Percentiles rank a stretch among this genome's conserved stretches.
These are phyloP conservation scores for Porphyrellus sp. DNA, from an alignment of 1,284 basidiomycete genomes.

Conservation along the genomic window DNA sequence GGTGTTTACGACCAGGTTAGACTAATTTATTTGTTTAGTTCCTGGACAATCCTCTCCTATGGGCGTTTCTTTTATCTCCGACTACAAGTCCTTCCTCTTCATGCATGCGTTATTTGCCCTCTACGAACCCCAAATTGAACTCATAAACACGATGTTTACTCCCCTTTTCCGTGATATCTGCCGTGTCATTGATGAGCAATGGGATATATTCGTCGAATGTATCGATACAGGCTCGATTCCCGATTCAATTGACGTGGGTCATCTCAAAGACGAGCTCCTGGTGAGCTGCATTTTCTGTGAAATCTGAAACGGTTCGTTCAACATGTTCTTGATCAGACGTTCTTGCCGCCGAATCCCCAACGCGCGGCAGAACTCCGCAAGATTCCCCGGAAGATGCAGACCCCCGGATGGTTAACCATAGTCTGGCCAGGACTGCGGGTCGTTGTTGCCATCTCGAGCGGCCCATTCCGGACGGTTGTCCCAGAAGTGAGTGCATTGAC, in stretches of 20 bases:
- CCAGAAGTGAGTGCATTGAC: slow-evolving; percentile 13
- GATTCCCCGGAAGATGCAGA: neutral
- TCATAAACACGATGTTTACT: slow-evolving; percentile 27
- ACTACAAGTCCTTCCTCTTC: slow-evolving; percentile 28
- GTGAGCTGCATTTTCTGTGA: neutral
- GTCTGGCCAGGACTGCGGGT: slow-evolving; percentile 20
- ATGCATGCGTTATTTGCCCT: slow-evolving; percentile 27
- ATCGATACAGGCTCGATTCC: slow-evolving; percentile 20
- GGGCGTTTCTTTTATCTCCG: slow-evolving; percentile 20
- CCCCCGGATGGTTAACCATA: slow-evolving; percentile 18
- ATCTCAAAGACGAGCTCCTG: slow-evolving; percentile 18
- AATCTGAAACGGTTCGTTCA: neutral
- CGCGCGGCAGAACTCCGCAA: slow-evolving; percentile 18
- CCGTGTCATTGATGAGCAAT: slow-evolving; percentile 17
- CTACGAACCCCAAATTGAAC: slow-evolving; percentile 20
- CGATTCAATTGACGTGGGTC: slow-evolving; percentile 7
- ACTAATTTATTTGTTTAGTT: slow-evolving; percentile 8
- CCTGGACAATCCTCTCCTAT: slow-evolving; percentile 24
- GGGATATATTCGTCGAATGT: slow-evolving; percentile 23
- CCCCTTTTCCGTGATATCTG: slow-evolving; percentile 25
- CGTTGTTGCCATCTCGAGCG: slow-evolving; percentile 26
- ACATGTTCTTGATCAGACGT: slow-evolving; percentile 8
- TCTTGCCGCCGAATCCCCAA: slow-evolving; percentile 14
- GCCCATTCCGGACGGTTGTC: slow-evolving; percentile 22
- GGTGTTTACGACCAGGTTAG: neutral